Base-by-base conservation (phyloP, 2,329 filamentous ascomycete genomes). In the Aspergillus brasiliensis region DNA sequence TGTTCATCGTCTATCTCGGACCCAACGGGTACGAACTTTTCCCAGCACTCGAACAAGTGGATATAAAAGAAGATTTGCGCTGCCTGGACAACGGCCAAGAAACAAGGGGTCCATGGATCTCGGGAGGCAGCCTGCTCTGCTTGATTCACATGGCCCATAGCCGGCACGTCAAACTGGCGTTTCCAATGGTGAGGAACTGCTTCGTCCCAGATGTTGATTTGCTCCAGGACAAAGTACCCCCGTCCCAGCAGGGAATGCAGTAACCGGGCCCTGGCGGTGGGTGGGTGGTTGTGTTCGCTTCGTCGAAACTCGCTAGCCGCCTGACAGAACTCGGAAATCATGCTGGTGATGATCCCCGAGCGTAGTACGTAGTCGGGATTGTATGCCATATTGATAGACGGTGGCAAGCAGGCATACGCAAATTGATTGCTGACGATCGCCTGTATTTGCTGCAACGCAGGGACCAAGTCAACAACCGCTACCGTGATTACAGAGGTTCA, bases 151-250 rank as follows among this genome's bases (percentile, higher is more conserved):
- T 25, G 5, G 10, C 40, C 31, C 13, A 19, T 17, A 15, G 10
- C 40, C 2, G 31, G 8, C 8, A n/a, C 34, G 21, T n/a, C 27
- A 5, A n/a, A 44, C 17, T 54, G 51, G 23, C 21, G 21, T 25
- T 42, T 54, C 51, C 51, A 54, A 19, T 54, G 51, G 1, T 25
- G 5, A 8, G 51, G 51, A 2, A 54, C 25, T 13, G 37, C 37
- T 28, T 54, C 51, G 25, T 54, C 27, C 51, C 51, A 54, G 23
- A 42, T 54, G 38, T 15, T 28, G 23, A 54, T 54, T 28, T 54
- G 37, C 13, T 54, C 51, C 13, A 54, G 15, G 23, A 44, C 17
- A 37, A 37, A 42, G 8, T 11, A 27, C 3, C 23, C 34, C 19
- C 51, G n/a, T 11, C 37, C 23, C 15, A 54, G n/a, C 5, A 54